These are phyloP conservation scores for Fusarium sp. DNA, from an alignment of 2,329 filamentous ascomycete species.

Conservation along the genomic window DNA sequence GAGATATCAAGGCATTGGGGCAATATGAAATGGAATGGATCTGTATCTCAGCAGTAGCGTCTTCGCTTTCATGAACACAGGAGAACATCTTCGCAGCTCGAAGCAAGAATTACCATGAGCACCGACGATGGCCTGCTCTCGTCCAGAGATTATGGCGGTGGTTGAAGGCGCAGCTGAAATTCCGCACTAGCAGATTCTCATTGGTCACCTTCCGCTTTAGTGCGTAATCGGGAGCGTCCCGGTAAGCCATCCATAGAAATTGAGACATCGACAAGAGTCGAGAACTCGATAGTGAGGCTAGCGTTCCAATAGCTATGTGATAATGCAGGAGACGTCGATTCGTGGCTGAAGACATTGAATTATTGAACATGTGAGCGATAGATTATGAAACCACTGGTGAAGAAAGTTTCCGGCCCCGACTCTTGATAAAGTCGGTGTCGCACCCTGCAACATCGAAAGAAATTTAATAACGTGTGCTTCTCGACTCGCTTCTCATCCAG, in stretches of 20 bases:
- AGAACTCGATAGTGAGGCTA: background rate
- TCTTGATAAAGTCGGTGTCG: background rate
- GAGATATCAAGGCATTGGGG: background rate
- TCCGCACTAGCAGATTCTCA: background rate
- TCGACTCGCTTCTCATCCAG: too few relatives aligned
- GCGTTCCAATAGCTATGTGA: background rate
- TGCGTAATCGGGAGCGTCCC: background rate
- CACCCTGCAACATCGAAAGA: background rate
- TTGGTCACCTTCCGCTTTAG: background rate
- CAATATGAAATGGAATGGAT: too few relatives aligned
- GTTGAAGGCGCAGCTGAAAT: background rate
- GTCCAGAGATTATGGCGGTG: background rate
- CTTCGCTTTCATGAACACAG: too few relatives aligned
- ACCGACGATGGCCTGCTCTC: accelerated
- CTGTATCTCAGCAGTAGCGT: background rate
- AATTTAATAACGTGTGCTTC: background rate
- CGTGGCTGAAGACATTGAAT: accelerated
- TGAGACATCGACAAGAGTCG: background rate
- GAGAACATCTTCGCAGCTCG: background rate
- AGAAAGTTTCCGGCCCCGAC: accelerated
- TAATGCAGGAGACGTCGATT: background rate
- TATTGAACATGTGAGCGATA: background rate
- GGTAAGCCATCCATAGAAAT: background rate
- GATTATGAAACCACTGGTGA: accelerated
- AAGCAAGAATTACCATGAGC: background rate